phyloP scores from a whole-genome alignment of 1,284 basidiomycete genomes.

The Trametes hirsuta region DNA sequence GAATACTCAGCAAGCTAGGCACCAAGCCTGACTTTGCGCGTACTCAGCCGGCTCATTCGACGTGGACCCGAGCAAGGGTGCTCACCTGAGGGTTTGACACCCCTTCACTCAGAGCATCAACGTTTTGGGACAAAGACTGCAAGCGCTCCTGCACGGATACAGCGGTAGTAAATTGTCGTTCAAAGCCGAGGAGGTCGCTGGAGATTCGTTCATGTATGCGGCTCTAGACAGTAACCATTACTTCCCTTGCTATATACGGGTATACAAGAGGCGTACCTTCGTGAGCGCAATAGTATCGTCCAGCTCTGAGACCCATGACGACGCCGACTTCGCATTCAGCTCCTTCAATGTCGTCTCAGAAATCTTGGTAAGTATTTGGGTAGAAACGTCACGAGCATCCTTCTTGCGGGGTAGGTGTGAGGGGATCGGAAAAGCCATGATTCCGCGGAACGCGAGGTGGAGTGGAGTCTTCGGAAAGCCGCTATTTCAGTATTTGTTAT shows the following conservation, averaged over 20 bases:
- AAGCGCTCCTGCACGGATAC: slow-evolving; percentile 66
- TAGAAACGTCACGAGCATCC: slow-evolving; percentile 63
- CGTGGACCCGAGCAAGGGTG: slow-evolving; percentile 3
- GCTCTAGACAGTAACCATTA: slow-evolving; percentile 43
- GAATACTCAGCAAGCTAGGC: slow-evolving; percentile 52
- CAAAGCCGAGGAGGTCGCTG: slow-evolving; percentile 61
- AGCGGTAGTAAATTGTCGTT: slow-evolving; percentile 63
- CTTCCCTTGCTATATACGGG: not conserved
- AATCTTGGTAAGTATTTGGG: slow-evolving; percentile 67
- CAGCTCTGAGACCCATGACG: slow-evolving; percentile 72
- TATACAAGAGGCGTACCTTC: slow-evolving; percentile 49
- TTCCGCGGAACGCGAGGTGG: not conserved
- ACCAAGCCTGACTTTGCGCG: slow-evolving; percentile 63
- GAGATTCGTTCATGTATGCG: slow-evolving; percentile 71
- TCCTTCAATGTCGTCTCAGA: slow-evolving; percentile 60
- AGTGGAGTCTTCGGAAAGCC: not conserved
- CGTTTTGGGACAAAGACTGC: slow-evolving; percentile 51
- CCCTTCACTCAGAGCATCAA: slow-evolving; percentile 51
- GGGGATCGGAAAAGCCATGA: slow-evolving; percentile 75
- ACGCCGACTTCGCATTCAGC: slow-evolving; percentile 59
- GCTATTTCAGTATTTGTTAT: not conserved
- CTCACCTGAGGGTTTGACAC: slow-evolving; percentile 64
- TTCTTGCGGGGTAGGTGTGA: slow-evolving; percentile 64
- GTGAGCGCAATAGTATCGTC: slow-evolving; percentile 67
- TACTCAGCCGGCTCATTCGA: slow-evolving; percentile 1